phyloP scores from a whole-genome alignment of 2,329 filamentous ascomycete species.

The Purpureocillium takamizusanense region DNA sequence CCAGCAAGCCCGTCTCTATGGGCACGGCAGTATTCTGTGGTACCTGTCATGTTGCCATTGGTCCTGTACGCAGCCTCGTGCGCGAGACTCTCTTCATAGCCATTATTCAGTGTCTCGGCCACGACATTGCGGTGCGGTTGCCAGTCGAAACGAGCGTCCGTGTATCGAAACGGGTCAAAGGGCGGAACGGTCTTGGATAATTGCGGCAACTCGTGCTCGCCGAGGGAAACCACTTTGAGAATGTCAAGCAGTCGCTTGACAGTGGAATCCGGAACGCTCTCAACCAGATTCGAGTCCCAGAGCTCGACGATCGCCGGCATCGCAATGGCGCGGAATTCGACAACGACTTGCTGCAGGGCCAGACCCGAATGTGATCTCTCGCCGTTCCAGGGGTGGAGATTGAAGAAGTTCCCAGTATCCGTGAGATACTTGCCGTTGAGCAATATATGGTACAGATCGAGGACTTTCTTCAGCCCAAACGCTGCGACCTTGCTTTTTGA shows the following conservation, averaged over 20 bases:
- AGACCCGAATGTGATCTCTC: constrained; percentile 32
- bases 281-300: constrained; percentile 79
- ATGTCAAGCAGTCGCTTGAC: constrained; percentile 77
- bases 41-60: constrained; percentile 51
- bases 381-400: constrained; percentile 26
- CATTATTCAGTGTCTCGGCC: constrained; percentile 21
- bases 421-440: constrained; percentile 69
- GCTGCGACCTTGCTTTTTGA: constrained; percentile 40
- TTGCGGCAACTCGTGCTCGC: constrained; percentile 64
- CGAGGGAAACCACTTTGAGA: constrained; percentile 65
- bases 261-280: constrained; percentile 68
- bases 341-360: constrained; percentile 63
- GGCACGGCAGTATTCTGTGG: constrained; percentile 67
- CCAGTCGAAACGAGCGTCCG: constrained; percentile 39
- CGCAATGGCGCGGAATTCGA: constrained; percentile 76
- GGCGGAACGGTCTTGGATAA: constrained; percentile 39
- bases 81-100: constrained; percentile 49
- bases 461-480: constrained; percentile 67
- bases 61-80: constrained; percentile 77
- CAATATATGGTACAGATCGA: constrained; percentile 71
- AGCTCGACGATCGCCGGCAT: constrained; percentile 67
- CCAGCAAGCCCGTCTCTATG: constrained; percentile 49
- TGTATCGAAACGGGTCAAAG: constrained; percentile 34
- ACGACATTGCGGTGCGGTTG: constrained; percentile 16
- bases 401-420: constrained; percentile 59